Base-by-base conservation (phyloP, 768 basidiomycete species). In the Tricholoma furcatifolium region DNA sequence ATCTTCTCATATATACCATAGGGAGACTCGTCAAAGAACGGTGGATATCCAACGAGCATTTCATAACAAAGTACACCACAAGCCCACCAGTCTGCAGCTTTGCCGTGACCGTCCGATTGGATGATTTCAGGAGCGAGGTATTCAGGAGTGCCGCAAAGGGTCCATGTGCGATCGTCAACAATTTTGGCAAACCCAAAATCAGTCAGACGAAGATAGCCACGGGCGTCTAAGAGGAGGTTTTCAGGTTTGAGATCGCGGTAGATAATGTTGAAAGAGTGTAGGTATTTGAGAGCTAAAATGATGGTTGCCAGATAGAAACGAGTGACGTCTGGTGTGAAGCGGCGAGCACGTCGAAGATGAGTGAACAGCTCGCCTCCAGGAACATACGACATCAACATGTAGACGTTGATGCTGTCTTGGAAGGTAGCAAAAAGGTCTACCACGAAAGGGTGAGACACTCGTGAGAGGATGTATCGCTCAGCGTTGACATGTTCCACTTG, bases 31-130 rank as follows among this genome's bases (percentile, higher is more conserved):
- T 98, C 94, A 70, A 93, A 98, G 79, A 98, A 99, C 18, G 97
- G 97, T 23, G 96, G 95, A 65, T 96, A 98, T 1, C 97, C 97
- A 30, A 96, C 96, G 40, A 99, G 83, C 94, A 98, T 98, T 69
- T 99, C 97, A 67, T 96, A 99, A 68, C 91, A 93, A 32, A 99
- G 77, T 42, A 98, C 91, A 17, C 97, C 97, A 62, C 94, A 88
- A 8, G 97, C 96, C 97, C 97, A 99, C 94, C 94, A 99, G 67
- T 99, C 96, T 6, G 94, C 95, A 8, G 95, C 94, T 68, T 97
- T 96, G 10, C 94, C 94, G 69, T 99, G 97, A 10, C 97, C 97
- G 57, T 96, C 94, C 6, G 92, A 93, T 64, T 96, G 88, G 53
- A 99, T 97, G 53, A 99, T 97, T 71, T 99, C 97, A 17, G 97